Evolutionary conservation across 108 stramenopile genomes (phyloP), one percentile per base, ranked within the genome.

Genomic region (Cylindrotheca closterium): DNA sequence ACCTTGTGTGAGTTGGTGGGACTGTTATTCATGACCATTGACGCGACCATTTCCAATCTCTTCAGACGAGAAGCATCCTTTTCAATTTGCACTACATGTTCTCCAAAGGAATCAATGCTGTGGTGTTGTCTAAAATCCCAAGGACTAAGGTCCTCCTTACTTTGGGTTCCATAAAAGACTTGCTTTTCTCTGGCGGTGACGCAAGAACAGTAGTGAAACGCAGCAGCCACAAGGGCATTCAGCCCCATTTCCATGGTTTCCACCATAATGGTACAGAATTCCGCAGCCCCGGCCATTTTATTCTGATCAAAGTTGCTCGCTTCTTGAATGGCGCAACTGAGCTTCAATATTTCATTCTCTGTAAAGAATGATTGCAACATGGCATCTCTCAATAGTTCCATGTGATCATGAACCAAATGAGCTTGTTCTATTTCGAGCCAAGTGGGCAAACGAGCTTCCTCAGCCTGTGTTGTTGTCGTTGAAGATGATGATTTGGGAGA

Each of bases 201-300:
- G 49, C 80, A 77, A 18, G 65, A 50, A 32, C 76, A 75, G 53
- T 78, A 88, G 55, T 91, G 90, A 77, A 85, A 85, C 3, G 82
- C 82, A 10, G 79, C 83, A 4, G 86, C 90, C 31, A 85, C 58
- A 24, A 91, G 50, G 1, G 86, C 81, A 28, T 79, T 56, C 24
- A 86, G 63, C 30, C 87, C 86, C 71, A 91, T 85, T 61, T 91
- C 90, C 74, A 91, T 79, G 3, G 83, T 80, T 65, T 91, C 85
- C 55, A 85, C 78, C 55, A 91, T 48, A 8, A 91, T 74, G 10
- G 72, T 58, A 61, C 83, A 86, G 65, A 91, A 91, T 47, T 86
- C 86, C 0, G 84, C 77, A 4, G 86, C 85, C n/a, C 90, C 87
- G 0, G 81, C 82, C 59, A 88, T 70, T 56, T 81, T 79, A 25